Base-by-base conservation (phyloP, 768 basidiomycete genomes). In the Agrocybe pediades region DNA sequence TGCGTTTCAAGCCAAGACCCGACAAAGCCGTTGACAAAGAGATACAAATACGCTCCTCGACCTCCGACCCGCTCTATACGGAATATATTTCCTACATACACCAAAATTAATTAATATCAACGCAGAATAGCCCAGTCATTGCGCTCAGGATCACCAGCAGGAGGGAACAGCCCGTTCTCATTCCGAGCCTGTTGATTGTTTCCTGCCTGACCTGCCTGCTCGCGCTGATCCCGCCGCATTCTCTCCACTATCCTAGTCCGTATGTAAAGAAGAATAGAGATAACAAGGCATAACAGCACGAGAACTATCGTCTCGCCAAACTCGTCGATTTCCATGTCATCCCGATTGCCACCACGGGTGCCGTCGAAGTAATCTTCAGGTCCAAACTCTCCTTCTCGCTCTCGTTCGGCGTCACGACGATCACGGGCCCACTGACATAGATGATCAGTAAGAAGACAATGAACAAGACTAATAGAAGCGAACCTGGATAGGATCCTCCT, bases 351-450 rank as follows among this genome's bases (percentile, higher is more conserved):
- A 13, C 82, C 82, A 20, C 86, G 80, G 58, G 84, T 80, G 2
- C 76, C 87, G 24, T 92, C 90, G 60, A 86, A 88, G 68, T 92
- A 91, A 63, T 92, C 92, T 43, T 95, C 92, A 0, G 90, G 86
- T 7, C 86, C 87, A 57, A 85, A 85, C 53, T 92, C 91, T 46
- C 78, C 76, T 24, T 91, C 88, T 21, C 84, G 81, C 24, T 89
- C 89, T 51, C 80, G 80, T 56, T 90, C 90, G 2, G 83, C 84
- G 46, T 83, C 83, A 58, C 87, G 77, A 41, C 87, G 81, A 9
- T 90, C 87, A 53, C 86, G 77, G 23, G 90, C 90, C 88, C 90
- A 94, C 86, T 91, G 25, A 25, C 45, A 45, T 39, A 36, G 15
- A 33, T 19, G 48, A 48, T 50, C 33, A 60, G 20, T n/a, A 23